Evolutionary conservation across 306 rosid species (phyloP).

Genomic region (Trifolium subterraneum): DNA sequence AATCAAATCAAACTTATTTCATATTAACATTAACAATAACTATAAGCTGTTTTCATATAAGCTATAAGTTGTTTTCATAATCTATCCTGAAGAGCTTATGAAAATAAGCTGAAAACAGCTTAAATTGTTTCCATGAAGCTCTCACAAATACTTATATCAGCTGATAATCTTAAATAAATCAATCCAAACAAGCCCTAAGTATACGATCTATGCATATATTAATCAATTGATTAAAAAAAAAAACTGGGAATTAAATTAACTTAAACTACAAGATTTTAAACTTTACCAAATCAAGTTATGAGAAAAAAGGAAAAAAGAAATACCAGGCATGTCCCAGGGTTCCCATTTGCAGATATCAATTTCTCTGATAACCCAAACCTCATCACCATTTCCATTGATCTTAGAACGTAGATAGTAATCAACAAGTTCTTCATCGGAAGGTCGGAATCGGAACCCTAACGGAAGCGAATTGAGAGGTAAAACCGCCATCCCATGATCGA

Average conservation of each 20-base stretch:
- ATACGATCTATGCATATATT: neutral
- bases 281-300: slow-evolving; percentile 2
- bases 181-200: neutral
- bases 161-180: neutral
- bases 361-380: slow-evolving; percentile 85
- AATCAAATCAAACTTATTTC: neutral
- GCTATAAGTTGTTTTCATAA: neutral
- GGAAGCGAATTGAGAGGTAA: slow-evolving; percentile 67
- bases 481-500: slow-evolving; percentile 50
- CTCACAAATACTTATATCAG: neutral
- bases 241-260: too few relatives aligned
- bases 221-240: neutral
- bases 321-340: slow-evolving; percentile 99
- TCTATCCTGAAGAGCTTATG: neutral
- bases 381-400: slow-evolving; percentile 71
- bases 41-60: neutral
- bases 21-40: too few relatives aligned
- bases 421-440: slow-evolving; percentile 83
- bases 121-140: neutral
- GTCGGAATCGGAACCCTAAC: slow-evolving; percentile 87
- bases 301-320: neutral
- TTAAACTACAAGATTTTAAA: neutral
- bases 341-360: slow-evolving; percentile 95
- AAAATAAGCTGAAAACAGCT: neutral
- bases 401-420: slow-evolving; percentile 76